phyloP scores from a whole-genome alignment of 345 rosid species.

The Jatropha curcas region DNA sequence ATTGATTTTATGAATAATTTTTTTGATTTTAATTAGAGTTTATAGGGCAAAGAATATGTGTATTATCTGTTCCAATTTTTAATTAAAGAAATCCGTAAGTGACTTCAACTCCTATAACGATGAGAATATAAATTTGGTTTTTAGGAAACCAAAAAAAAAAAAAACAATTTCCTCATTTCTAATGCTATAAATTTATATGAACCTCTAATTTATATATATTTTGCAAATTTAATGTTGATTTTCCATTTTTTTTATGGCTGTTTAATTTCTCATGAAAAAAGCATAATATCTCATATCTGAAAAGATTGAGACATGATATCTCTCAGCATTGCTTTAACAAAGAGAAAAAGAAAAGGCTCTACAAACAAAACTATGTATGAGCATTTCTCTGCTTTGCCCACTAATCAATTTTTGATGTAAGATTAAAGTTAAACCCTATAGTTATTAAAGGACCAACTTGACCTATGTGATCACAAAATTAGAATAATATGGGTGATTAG shows the following conservation, averaged over 20 bases:
- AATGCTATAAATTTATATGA: too few relatives aligned
- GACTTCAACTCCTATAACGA: too few relatives aligned
- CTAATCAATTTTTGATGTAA: constrained; percentile 6
- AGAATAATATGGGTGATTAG: constrained; percentile 15
- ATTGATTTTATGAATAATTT: too few relatives aligned
- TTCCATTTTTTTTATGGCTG: too few relatives aligned
- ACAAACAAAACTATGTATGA: background rate
- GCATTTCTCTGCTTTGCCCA: constrained; percentile 21
- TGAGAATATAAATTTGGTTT: too few relatives aligned
- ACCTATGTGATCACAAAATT: background rate
- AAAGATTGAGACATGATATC: constrained; percentile 28
- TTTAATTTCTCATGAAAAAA: background rate
- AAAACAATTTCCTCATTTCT: too few relatives aligned
- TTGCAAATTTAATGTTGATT: background rate
- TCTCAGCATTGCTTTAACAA: constrained; percentile 1
- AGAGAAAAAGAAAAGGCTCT: background rate
- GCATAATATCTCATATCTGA: background rate
- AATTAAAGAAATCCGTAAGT: too few relatives aligned
- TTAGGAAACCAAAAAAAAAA: too few relatives aligned
- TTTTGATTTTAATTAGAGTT: too few relatives aligned
- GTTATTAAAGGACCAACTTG: constrained; percentile 19
- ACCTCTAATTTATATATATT: too few relatives aligned
- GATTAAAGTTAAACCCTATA: constrained; percentile 3
- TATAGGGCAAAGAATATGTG: too few relatives aligned
- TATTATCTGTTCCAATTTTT: too few relatives aligned